These are phyloP conservation scores for Raphidocelis subcapitata DNA, from an alignment of 139 green algal genomes.

Conservation along the genomic window DNA sequence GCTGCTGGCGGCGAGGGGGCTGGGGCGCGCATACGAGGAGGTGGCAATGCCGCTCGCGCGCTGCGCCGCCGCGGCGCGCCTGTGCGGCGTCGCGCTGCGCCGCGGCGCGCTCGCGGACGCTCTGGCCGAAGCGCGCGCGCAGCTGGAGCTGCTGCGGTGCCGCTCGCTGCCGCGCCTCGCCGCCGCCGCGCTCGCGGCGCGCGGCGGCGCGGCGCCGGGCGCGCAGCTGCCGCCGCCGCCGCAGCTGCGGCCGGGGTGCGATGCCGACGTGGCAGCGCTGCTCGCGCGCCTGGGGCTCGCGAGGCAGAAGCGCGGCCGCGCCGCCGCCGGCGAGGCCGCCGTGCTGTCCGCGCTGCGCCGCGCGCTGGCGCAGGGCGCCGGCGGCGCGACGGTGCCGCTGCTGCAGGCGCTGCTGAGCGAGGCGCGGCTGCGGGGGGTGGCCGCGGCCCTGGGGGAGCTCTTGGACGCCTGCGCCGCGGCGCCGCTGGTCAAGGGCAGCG, in stretches of 20 bases:
- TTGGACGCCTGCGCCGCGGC: not conserved
- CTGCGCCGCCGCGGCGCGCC: not conserved
- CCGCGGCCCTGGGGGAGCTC: not conserved
- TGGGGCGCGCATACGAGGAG: not conserved
- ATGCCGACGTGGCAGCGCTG: not conserved
- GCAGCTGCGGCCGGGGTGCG: not conserved
- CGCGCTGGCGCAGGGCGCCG: not conserved
- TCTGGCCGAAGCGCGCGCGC: not conserved
- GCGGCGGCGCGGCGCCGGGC: not conserved
- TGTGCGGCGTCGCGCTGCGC: not conserved
- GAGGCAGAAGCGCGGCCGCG: not conserved
- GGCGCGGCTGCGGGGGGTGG: not conserved
- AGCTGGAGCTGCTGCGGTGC: not conserved
- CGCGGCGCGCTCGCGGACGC: not conserved
- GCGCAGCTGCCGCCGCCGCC: not conserved
- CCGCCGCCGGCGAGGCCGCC: not conserved
- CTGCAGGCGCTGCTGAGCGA: not conserved
- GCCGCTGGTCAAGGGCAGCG: too few species aligned
- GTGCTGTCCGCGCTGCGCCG: not conserved
- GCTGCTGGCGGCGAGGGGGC: not conserved
- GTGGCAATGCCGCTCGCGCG: slow-evolving; percentile 12
- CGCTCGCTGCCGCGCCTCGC: not conserved
- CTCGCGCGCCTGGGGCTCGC: not conserved
- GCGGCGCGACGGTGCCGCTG: not conserved
- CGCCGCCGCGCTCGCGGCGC: too few species aligned